Evolutionary conservation across 257 asterid species (phyloP).

Genomic region (Cruciata laevipes): DNA sequence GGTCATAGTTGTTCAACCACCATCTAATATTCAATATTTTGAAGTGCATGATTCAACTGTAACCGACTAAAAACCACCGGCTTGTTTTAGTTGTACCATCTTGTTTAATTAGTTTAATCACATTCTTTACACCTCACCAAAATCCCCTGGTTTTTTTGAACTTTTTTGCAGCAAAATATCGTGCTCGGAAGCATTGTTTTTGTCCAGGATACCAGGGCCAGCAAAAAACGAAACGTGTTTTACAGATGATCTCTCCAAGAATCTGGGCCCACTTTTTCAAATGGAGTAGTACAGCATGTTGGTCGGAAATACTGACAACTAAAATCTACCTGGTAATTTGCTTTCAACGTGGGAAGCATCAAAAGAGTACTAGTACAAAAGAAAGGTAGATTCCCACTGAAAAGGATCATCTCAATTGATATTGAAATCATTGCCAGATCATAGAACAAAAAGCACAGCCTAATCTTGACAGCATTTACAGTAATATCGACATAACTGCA

Average conservation of each 20-base stretch:
- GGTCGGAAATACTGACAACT: constrained; percentile 11
- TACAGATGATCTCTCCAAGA: not conserved
- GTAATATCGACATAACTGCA: not conserved
- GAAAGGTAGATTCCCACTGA: constrained; percentile 8
- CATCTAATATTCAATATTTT: too few species aligned
- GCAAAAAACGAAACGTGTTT: not conserved
- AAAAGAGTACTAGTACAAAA: not conserved
- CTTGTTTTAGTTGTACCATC: constrained; percentile 6
- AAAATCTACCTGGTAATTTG: not conserved
- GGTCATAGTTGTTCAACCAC: not conserved
- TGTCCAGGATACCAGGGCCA: not conserved
- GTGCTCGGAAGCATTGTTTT: too few species aligned
- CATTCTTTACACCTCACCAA: not conserved
- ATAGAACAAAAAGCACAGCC: not conserved
- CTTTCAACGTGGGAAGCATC: constrained; percentile 7
- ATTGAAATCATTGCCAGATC: not conserved
- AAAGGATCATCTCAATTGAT: not conserved
- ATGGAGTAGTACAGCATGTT: not conserved
- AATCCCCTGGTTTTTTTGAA: not conserved
- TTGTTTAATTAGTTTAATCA: not conserved
- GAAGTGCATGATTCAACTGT: not conserved
- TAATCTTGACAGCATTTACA: not conserved
- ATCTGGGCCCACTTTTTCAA: constrained; percentile 3
- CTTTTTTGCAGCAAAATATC: too few species aligned
- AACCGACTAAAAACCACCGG: not conserved